Percentiles rank a stretch among this genome's conserved stretches.
Conservation (phyloP, 768 basidiomycete species). For the Mycena kentingensis region DNA sequence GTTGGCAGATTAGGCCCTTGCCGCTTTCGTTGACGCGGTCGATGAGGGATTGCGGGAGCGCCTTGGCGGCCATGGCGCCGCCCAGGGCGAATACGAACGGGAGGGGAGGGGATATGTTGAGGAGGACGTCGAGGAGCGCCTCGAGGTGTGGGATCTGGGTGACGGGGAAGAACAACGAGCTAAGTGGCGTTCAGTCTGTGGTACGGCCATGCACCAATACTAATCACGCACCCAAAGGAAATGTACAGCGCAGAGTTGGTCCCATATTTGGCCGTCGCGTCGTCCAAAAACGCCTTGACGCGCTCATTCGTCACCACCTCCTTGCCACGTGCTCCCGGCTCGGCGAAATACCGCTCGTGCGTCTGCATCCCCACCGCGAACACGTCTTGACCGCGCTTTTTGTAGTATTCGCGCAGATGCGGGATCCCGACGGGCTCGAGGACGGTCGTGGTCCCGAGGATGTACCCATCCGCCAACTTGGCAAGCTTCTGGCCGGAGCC, state of each 20-base stretch:
- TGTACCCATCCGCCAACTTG: slow-evolving; percentile 1
- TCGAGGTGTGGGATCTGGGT: background rate
- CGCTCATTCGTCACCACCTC: background rate
- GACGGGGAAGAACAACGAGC: slow-evolving; percentile 11
- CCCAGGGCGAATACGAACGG: slow-evolving; percentile 10
- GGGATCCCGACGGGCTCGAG: slow-evolving; percentile 6
- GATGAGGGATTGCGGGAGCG: slow-evolving; percentile 6
- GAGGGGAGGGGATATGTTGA: slow-evolving; percentile 5
- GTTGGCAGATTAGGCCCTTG: slow-evolving; percentile 6
- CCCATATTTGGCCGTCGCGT: slow-evolving; percentile 2
- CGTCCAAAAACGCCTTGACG: slow-evolving; percentile 3
- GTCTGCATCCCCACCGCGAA: slow-evolving; percentile 10
- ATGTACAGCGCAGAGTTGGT: slow-evolving; percentile 10
- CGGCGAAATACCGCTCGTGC: slow-evolving; percentile 4
- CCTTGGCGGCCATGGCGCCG: slow-evolving; percentile 5
- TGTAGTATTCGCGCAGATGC: slow-evolving; percentile 1
- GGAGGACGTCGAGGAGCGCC: slow-evolving; percentile 6
- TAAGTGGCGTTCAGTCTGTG: background rate
- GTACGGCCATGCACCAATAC: too few species aligned
- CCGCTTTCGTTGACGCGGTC: slow-evolving; percentile 3
- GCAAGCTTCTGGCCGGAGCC: background rate
- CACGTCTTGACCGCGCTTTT: slow-evolving; percentile 4
- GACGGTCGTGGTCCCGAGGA: background rate
- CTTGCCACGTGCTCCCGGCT: background rate
- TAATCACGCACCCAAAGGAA: slow-evolving; percentile 7